Conservation (phyloP, 164 flowering plant genomes). For the Pachysandra terminalis region DNA sequence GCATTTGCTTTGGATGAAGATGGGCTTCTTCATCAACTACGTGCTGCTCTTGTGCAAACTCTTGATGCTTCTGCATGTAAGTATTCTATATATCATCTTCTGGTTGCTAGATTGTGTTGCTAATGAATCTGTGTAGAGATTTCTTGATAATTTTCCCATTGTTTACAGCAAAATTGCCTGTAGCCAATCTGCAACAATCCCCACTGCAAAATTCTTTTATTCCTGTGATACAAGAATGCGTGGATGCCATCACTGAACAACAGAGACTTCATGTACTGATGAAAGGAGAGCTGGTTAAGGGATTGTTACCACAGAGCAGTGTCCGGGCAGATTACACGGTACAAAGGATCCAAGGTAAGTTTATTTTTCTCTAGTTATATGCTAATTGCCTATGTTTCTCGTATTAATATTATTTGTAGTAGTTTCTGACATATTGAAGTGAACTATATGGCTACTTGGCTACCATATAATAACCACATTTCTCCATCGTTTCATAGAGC, state of each 20-base stretch:
- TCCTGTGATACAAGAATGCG: conserved; percentile 72
- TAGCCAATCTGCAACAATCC: conserved; percentile 44
- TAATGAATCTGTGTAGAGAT: background rate
- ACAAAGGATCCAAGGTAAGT: conserved; percentile 70
- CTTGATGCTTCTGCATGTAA: conserved; percentile 61
- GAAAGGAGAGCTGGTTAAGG: conserved; percentile 94
- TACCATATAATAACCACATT: background rate
- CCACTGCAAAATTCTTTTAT: conserved; percentile 48
- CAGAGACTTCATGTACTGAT: conserved; percentile 81
- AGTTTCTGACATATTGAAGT: background rate
- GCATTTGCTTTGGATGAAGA: conserved; percentile 75
- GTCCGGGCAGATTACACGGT: conserved; percentile 78
- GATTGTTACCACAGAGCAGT: conserved; percentile 87
- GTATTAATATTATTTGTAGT: background rate
- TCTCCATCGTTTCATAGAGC: conserved; percentile 44
- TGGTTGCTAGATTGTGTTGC: conserved; percentile 1
- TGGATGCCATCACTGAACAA: conserved; percentile 95
- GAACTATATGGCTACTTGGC: background rate
- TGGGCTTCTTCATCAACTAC: conserved; percentile 79
- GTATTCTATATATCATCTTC: conserved; percentile 21
- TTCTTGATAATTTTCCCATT: conserved; percentile 10
- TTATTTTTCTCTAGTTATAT: background rate
- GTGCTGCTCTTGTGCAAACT: conserved; percentile 71
- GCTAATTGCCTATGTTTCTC: background rate
- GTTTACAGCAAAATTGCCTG: conserved; percentile 56